phyloP scores from a whole-genome alignment of 805 yeast species.

The Ogataea pignaliae region DNA sequence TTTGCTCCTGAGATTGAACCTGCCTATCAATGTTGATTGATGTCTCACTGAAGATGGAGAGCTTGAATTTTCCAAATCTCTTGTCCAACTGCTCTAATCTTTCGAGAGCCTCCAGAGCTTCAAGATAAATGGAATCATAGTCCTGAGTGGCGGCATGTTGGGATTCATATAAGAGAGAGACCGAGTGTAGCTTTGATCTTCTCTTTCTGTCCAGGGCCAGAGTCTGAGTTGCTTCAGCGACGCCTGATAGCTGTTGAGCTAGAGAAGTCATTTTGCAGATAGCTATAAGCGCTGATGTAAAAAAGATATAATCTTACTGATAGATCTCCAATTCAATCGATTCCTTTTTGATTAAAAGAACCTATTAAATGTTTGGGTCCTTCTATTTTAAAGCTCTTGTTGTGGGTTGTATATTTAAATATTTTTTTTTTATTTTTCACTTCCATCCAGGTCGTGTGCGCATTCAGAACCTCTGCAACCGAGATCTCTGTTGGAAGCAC shows the following conservation, averaged over 20 bases:
- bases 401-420: too few relatives aligned
- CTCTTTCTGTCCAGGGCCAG: slow-evolving; percentile 81
- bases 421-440: too few relatives aligned
- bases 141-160: slow-evolving; percentile 93
- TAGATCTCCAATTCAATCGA: too few relatives aligned
- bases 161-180: slow-evolving; percentile 82
- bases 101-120: slow-evolving; percentile 69
- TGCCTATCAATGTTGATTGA: slow-evolving; percentile 76
- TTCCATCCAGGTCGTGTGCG: too few relatives aligned
- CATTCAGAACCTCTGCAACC: too few relatives aligned
- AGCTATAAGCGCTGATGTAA: too few relatives aligned
- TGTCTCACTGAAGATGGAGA: slow-evolving; percentile 77
- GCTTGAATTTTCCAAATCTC: slow-evolving; percentile 66
- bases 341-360: too few relatives aligned
- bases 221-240: slow-evolving; percentile 60
- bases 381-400: too few relatives aligned
- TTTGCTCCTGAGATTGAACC: slow-evolving; percentile 74
- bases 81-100: slow-evolving; percentile 69
- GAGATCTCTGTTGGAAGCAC: too few relatives aligned
- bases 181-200: slow-evolving; percentile 81
- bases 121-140: slow-evolving; percentile 71
- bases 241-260: slow-evolving; percentile 75
- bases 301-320: too few relatives aligned
- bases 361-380: too few relatives aligned
- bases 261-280: slow-evolving; percentile 39